Evolutionary conservation across 2,329 filamentous ascomycete species (phyloP).

Genomic region (Colletotrichum sp.): DNA sequence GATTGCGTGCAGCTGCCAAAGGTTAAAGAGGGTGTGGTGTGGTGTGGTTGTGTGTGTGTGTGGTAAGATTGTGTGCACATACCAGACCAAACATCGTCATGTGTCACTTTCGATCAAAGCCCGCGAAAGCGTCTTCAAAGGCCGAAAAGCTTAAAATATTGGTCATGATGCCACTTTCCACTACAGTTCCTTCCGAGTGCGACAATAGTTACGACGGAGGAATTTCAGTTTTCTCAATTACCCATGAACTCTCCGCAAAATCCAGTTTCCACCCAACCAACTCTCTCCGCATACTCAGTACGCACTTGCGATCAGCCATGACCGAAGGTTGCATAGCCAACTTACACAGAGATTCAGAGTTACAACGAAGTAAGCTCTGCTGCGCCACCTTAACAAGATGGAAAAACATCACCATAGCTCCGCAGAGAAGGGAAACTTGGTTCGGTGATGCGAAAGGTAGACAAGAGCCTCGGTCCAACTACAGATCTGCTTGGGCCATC

Average conservation of each 20-base stretch:
- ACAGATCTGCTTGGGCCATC: not conserved
- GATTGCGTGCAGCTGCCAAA: constrained; percentile 22
- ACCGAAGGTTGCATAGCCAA: not conserved
- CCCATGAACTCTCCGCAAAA: not conserved
- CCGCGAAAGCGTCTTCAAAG: constrained; percentile 18
- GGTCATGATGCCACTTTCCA: not conserved
- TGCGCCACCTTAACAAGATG: not conserved
- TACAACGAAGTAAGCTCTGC: not conserved
- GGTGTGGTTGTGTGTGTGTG: not conserved
- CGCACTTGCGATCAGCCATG: not conserved
- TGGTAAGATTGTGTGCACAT: not conserved
- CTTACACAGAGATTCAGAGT: not conserved
- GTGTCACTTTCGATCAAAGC: constrained; percentile 19
- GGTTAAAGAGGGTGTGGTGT: constrained; percentile 3
- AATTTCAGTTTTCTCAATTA: not conserved
- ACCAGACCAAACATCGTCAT: constrained; percentile 16
- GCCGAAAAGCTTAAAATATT: constrained; percentile 18
- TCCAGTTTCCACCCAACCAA: not conserved
- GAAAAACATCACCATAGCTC: not conserved
- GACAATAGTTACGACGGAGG: not conserved
- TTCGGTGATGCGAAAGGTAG: not conserved
- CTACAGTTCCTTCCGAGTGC: not conserved
- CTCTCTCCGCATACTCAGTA: not conserved
- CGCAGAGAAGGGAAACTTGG: not conserved
- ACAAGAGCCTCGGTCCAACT: not conserved